Evolutionary conservation across 1,284 basidiomycete genomes (phyloP), one percentile per base, ranked within the genome.

Genomic region (Bondarzewia mesenterica): DNA sequence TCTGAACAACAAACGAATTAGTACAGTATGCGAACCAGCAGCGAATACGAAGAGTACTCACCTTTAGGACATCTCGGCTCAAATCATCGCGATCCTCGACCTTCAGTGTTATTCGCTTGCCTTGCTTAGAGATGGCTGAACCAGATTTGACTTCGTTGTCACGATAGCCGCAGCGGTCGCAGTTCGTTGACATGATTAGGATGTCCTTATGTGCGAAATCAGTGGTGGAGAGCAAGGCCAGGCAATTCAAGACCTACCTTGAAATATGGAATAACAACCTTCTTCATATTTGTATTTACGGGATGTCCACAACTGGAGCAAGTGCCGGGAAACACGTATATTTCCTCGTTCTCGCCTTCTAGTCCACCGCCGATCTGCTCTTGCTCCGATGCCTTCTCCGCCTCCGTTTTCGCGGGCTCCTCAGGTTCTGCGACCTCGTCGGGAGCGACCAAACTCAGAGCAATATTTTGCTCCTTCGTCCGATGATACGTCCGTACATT

Each of bases 91-190:
- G 73, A 64, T 99, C 95, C 59, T 94, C 84, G 4, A 98, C 93
- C 63, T 87, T 91, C 50, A 99, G 74, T 0, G 79, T 91, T 51
- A 98, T 91, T 52, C 78, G 81, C 64, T 91, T 93, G 26, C 94
- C 95, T 59, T 85, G 73, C 5, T 78, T 76, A 1, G 92, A 88
- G 49, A 98, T 92, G 1, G 93, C 93, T 2, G 85, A 72, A 21
- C 95, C 93, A 6, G 91, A 90, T 67, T 99, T 99, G 61, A 99
- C 89, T 70, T 99, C 95, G 63, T 96, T 98, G 69, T 99, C 95
- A 56, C 92, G 78, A 69, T 98, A 99, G 1, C 95, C 95, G 65
- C 95, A 99, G 48, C 72, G 68, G 48, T 92, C 90, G 66, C 96
- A 99, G 63, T 97, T 96, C 22, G 94, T 95, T 22, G 94, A 96